Evolutionary conservation across 1,284 basidiomycete genomes (phyloP).

Genomic region (Trichosporon coremiiforme): DNA sequence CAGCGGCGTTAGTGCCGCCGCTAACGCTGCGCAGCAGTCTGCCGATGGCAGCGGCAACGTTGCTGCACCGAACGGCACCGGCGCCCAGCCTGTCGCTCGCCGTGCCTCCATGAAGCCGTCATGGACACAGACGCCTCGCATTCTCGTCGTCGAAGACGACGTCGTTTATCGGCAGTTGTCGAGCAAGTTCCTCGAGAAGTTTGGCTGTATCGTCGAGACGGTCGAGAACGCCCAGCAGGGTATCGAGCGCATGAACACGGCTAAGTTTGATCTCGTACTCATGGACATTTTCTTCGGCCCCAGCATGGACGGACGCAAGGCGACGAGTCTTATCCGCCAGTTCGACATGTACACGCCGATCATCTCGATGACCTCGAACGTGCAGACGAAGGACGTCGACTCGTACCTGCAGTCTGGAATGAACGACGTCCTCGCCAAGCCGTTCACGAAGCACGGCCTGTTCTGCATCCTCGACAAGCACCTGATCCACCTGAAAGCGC

Average conservation of each 20-base stretch:
- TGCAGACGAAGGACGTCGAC: slow-evolving; percentile 65
- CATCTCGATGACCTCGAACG: slow-evolving; percentile 95
- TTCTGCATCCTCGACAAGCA: slow-evolving; percentile 96
- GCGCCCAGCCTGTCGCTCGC: slow-evolving; percentile 17
- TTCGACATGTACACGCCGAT: slow-evolving; percentile 88
- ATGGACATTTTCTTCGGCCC: slow-evolving; percentile 68
- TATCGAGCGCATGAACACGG: slow-evolving; percentile 92
- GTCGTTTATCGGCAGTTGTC: slow-evolving; percentile 83
- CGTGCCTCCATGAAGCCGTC: slow-evolving; percentile 75
- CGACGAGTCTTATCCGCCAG: slow-evolving; percentile 88
- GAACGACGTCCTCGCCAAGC: slow-evolving; percentile 96
- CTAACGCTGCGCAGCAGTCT: background rate
- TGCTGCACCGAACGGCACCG: slow-evolving; percentile 21
- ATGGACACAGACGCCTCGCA: slow-evolving; percentile 82
- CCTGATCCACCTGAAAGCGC: slow-evolving; percentile 85
- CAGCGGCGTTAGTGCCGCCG: slow-evolving; percentile 17
- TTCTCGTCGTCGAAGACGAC: slow-evolving; percentile 93
- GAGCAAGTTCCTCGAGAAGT: slow-evolving; percentile 91
- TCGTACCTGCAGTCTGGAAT: slow-evolving; percentile 64
- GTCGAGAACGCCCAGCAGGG: slow-evolving; percentile 91
- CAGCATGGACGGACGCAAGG: slow-evolving; percentile 58
- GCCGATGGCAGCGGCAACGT: background rate
- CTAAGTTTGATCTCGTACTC: slow-evolving; percentile 87
- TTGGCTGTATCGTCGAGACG: slow-evolving; percentile 91
- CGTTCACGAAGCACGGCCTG: slow-evolving; percentile 89